Conservation (phyloP, 169 alveolate genomes). For the Eimeria brunetti region DNA sequence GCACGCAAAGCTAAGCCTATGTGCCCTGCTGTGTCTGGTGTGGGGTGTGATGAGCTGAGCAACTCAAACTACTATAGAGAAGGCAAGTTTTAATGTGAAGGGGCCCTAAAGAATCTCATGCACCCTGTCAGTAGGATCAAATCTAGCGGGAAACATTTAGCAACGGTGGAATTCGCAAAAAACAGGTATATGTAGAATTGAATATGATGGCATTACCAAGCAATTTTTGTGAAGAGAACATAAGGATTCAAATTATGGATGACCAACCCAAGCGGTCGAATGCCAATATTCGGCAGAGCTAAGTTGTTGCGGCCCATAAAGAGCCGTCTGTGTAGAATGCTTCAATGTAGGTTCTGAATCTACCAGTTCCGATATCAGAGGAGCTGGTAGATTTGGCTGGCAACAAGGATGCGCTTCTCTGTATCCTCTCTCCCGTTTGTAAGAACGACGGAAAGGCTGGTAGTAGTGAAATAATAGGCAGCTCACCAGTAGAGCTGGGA, state of each 20-base stretch:
- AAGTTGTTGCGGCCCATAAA: background rate
- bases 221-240: background rate
- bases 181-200: background rate
- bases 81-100: background rate
- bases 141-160: background rate
- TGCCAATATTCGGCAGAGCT: background rate
- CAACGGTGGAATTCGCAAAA: background rate
- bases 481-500: background rate
- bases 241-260: background rate
- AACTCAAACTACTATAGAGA: background rate
- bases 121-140: background rate
- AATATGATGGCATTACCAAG: background rate
- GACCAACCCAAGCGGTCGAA: background rate
- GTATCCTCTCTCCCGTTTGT: background rate
- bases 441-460: background rate
- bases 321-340: background rate
- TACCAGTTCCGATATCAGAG: background rate
- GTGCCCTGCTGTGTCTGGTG: background rate
- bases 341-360: background rate
- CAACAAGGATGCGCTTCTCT: background rate
- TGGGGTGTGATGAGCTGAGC: background rate
- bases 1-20: background rate
- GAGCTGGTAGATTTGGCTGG: background rate
- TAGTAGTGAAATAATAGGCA: slow-evolving; percentile 21
- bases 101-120: background rate